Evolutionary conservation across 345 rosid species (phyloP), one percentile per base, ranked within the genome.

Genomic region (Sisymbrium irio): DNA sequence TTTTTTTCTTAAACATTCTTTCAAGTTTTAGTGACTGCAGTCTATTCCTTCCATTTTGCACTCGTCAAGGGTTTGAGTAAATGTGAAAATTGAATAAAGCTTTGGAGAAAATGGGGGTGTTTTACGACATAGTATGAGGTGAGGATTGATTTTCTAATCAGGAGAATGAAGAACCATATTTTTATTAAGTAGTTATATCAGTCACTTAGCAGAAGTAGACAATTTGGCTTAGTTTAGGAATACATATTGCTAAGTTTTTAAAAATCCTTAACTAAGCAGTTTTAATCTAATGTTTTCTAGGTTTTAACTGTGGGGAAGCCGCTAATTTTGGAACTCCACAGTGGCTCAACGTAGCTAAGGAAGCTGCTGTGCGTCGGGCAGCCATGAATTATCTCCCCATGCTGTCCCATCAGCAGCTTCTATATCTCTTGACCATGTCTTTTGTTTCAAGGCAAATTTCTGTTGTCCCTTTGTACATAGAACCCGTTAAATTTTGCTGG

Each of bases 341-440:
- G 79, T 95, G 99, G 99, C 96, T 95, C 69, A 82, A 78, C 75
- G 85, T 92, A 78, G 99, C 99, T 13, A 95, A 89, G 85, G 99
- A 90, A 77, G 99, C 99, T 79, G 99, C 98, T 58, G 90, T 95
- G 33, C 98, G 99, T 5, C 84, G 99, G 81, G 99, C 99, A 69
- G 99, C 99, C 57, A 95, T 95, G 99, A 95, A 90, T 84, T 95
- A 90, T 86, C 92, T 95, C 70, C 99, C 99, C 27, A 95, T 95
- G 99, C 93, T 95, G 73, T 95, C 99, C 42, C 99, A 95, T 85
- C 97, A 92, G 81, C 99, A 95, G 80, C 89, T 95, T 55, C 75
- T 95, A 22, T 95, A 95, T 85, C 89, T 95, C 74, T 81, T 95
- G 89, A 95, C 99, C 18, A 95, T 95, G 98, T 95, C 99, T 17